These are phyloP conservation scores for Trichoderma koningii DNA, from an alignment of 2,329 filamentous ascomycete genomes.

Conservation along the genomic window DNA sequence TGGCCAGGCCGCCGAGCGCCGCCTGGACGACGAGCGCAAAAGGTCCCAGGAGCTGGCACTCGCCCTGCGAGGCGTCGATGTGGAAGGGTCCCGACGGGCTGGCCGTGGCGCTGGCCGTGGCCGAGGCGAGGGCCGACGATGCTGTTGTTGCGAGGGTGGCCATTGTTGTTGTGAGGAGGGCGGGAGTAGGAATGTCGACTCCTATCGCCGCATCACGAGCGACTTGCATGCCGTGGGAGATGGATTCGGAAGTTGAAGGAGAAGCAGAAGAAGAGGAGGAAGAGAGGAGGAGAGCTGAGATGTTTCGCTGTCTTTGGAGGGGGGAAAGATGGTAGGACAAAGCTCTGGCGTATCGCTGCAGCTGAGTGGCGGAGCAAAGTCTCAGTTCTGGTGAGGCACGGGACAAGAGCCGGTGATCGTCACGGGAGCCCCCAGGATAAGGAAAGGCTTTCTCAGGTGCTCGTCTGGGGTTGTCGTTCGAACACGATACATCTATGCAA, in stretches of 20 bases:
- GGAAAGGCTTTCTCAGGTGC: not conserved
- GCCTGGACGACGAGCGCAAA: slow-evolving; percentile 91
- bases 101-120: slow-evolving; percentile 33
- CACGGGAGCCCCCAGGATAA: slow-evolving; percentile 7
- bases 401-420: slow-evolving; percentile 1
- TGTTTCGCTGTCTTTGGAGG: not conserved
- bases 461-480: not conserved
- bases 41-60: slow-evolving; percentile 84
- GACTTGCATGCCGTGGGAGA: slow-evolving; percentile 16
- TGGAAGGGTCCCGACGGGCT: slow-evolving; percentile 33
- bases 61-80: slow-evolving; percentile 59
- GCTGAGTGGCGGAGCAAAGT: slow-evolving; percentile 17
- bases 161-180: slow-evolving; percentile 15
- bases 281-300: not conserved
- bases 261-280: not conserved
- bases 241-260: not conserved
- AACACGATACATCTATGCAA: not conserved
- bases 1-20: slow-evolving; percentile 77
- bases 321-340: not conserved
- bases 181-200: slow-evolving; percentile 29
- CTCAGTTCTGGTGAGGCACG: slow-evolving; percentile 1
- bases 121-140: slow-evolving; percentile 26
- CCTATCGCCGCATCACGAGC: slow-evolving; percentile 26
- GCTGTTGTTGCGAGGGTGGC: slow-evolving; percentile 19
- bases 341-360: not conserved